These are phyloP conservation scores for Eimeria maxima DNA, from an alignment of 169 alveolate species.

Conservation along the genomic window DNA sequence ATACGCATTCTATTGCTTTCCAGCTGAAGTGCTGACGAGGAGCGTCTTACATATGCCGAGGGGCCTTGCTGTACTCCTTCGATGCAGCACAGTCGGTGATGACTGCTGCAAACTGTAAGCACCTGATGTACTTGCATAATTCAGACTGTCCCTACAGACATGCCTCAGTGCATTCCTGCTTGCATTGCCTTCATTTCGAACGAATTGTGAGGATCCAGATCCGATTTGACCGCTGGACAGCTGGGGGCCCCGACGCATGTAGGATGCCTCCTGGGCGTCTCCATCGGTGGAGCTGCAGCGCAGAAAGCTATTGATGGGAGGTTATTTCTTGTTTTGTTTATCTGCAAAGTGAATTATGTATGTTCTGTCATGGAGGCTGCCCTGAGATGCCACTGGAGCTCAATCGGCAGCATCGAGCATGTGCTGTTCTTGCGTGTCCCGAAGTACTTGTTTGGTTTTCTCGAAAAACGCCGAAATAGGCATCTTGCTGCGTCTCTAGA, in stretches of 20 bases:
- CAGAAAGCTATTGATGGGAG: background rate
- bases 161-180: background rate
- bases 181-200: background rate
- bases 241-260: background rate
- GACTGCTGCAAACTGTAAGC: background rate
- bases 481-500: background rate
- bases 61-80: background rate
- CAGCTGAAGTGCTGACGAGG: background rate
- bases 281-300: background rate
- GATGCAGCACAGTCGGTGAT: background rate
- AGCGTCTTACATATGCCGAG: background rate
- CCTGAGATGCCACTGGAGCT: background rate
- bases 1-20: background rate
- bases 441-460: background rate
- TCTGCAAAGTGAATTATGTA: background rate
- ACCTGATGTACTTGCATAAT: background rate
- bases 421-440: background rate
- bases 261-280: conserved; percentile 1
- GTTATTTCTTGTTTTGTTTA: conserved; percentile 14
- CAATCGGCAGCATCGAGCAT: conserved; percentile 36
- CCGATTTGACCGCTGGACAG: conserved; percentile 67
- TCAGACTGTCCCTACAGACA: background rate
- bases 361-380: background rate
- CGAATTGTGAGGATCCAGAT: background rate
- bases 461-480: background rate